These are phyloP conservation scores for Physcia stellaris DNA, from an alignment of 495 filamentous ascomycete species.

Conservation along the genomic window DNA sequence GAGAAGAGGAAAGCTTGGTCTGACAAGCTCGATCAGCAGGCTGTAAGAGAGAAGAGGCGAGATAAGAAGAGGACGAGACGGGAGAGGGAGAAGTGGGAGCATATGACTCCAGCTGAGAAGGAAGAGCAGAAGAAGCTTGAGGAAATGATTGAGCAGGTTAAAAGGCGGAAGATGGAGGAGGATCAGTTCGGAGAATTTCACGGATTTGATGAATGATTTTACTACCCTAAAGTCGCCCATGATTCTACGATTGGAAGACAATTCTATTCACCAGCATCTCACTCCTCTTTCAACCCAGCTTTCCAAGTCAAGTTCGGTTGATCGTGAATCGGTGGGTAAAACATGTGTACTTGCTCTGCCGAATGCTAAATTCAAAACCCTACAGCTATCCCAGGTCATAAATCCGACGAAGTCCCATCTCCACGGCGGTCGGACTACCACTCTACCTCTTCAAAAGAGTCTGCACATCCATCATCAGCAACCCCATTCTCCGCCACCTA, in stretches of 20 bases:
- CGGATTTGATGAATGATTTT: conserved; percentile 18
- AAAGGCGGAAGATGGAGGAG: conserved; percentile 27
- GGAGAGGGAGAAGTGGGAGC: conserved; percentile 51
- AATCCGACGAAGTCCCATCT: no score
- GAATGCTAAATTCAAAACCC: no score
- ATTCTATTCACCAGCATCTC: no score
- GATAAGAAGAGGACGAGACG: conserved; percentile 62
- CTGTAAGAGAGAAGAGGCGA: conserved; percentile 47
- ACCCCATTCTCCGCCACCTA: background rate
- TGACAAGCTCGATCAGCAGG: conserved; percentile 58
- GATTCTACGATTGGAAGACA: no score
- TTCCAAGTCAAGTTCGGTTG: no score
- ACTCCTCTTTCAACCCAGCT: no score
- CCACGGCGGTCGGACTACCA: no score
- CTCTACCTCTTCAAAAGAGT: no score
- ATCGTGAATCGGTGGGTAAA: no score
- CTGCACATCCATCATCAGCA: conserved; percentile 1
- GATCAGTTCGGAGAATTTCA: conserved; percentile 8
- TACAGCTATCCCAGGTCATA: no score
- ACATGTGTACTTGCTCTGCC: no score
- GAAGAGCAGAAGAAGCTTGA: conserved; percentile 56
- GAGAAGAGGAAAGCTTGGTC: conserved; percentile 63
- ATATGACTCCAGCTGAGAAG: conserved; percentile 63
- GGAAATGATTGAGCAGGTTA: conserved; percentile 57
- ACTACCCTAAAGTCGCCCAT: no score